Conservation (phyloP, 306 rosid species). For the Morella rubra region DNA sequence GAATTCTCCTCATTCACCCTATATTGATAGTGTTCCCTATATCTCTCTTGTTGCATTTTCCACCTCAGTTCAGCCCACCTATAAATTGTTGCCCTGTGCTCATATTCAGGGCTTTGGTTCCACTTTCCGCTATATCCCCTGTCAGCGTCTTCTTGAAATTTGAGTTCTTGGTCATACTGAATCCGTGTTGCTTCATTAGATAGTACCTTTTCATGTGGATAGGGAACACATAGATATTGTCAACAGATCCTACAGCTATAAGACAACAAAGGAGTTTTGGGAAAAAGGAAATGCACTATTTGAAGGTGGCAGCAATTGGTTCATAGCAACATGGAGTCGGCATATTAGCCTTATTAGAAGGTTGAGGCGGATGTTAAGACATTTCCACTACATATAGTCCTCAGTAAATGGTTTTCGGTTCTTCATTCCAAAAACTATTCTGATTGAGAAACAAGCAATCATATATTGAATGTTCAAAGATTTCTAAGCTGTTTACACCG, state of each 20-base stretch:
- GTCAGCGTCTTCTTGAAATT: conserved; percentile 36
- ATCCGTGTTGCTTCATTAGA: conserved; percentile 66
- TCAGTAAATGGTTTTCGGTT: not conserved
- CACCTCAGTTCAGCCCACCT: conserved; percentile 64
- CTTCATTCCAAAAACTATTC: not conserved
- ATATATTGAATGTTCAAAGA: not conserved
- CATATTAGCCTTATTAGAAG: not conserved
- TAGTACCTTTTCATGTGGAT: conserved; percentile 54
- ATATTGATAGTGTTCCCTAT: conserved; percentile 41
- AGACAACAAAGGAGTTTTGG: conserved; percentile 4
- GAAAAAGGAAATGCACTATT: not conserved
- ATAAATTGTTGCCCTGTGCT: conserved; percentile 46
- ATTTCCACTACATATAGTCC: not conserved
- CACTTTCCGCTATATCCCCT: conserved; percentile 41
- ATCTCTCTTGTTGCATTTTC: conserved; percentile 48
- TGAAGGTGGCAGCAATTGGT: not conserved
- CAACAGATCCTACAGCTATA: conserved; percentile 5
- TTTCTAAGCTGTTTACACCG: not conserved
- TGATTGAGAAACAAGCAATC: not conserved
- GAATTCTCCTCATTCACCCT: conserved; percentile 35
- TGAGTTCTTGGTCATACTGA: conserved; percentile 63
- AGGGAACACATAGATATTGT: conserved; percentile 13
- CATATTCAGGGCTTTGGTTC: conserved; percentile 57
- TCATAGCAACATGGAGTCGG: not conserved
- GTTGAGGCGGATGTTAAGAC: not conserved